A percentile compares a stretch with the other conserved stretches of the same genome.
Conservation (phyloP, 495 filamentous ascomycete species). For the Collariella sp. region DNA sequence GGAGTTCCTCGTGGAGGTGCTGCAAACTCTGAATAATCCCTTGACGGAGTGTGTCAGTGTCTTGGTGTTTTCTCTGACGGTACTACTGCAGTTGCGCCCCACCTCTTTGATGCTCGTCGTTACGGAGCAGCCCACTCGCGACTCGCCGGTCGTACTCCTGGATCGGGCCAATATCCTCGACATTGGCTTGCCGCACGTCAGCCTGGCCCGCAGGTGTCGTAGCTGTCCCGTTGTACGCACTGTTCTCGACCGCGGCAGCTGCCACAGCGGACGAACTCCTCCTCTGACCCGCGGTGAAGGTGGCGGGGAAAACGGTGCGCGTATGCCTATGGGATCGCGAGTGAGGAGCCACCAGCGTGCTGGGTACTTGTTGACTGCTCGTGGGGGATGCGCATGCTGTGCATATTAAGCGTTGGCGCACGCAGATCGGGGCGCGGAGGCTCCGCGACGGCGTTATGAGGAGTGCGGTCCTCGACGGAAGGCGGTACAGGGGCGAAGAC, state of each 20-base stretch:
- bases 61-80: not conserved
- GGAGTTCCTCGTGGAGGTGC: slow-evolving; percentile 76
- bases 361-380: not conserved
- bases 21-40: slow-evolving; percentile 83
- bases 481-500: not conserved
- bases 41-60: slow-evolving; percentile 23
- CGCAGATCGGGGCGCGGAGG: not conserved
- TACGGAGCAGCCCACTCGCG: slow-evolving; percentile 56
- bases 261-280: slow-evolving; percentile 26
- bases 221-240: slow-evolving; percentile 9
- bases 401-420: slow-evolving; percentile 14
- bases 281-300: slow-evolving; percentile 19
- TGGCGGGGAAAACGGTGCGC: slow-evolving; percentile 12
- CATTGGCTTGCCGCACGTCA: slow-evolving; percentile 14
- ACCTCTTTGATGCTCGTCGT: slow-evolving; percentile 91
- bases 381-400: slow-evolving; percentile 9
- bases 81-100: slow-evolving; percentile 13
- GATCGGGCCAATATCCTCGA: slow-evolving; percentile 56
- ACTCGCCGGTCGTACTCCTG: slow-evolving; percentile 82
- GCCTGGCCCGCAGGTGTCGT: not conserved
- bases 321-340: not conserved
- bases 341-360: not conserved
- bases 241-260: slow-evolving; percentile 24
- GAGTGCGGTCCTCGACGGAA: not conserved
- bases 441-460: not conserved